Evolutionary conservation across 208 protist genomes (phyloP).

Genomic region (Leptomonas seymouri): DNA sequence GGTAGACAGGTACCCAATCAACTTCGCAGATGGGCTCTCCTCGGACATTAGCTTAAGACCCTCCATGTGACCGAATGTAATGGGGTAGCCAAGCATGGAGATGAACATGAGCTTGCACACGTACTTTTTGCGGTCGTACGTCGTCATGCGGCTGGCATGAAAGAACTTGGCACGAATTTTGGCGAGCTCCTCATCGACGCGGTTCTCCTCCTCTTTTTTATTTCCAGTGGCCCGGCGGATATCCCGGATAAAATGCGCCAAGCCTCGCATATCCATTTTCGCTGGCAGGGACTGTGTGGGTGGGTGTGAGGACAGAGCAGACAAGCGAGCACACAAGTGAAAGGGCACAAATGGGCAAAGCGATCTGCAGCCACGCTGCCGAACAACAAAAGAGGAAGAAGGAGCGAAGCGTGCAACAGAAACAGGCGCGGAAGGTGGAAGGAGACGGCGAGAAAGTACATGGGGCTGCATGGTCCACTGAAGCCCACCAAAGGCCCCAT

Average conservation of each 20-base stretch:
- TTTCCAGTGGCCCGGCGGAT: conserved; percentile 91
- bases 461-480: no score
- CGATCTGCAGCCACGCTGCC: neutral
- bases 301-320: neutral
- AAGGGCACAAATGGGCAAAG: neutral
- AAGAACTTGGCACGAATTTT: conserved; percentile 99
- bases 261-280: conserved; percentile 97
- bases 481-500: no score
- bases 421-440: neutral
- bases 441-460: no score
- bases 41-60: conserved; percentile 97
- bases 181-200: conserved; percentile 98
- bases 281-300: conserved; percentile 2
- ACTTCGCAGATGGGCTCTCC: conserved; percentile 97
- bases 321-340: conserved; percentile 24
- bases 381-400: conserved; percentile 3
- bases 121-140: conserved; percentile 99
- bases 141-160: conserved; percentile 70
- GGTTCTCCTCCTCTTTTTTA: conserved; percentile 94
- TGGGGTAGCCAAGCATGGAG: conserved; percentile 99
- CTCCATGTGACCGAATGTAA: conserved; percentile 99
- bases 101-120: conserved; percentile 99
- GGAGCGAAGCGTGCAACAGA: neutral
- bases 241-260: conserved; percentile 96
- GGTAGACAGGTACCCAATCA: conserved; percentile 97